Conservation (phyloP, 106 monocot genomes). For the Apostasia shenzhenica region DNA sequence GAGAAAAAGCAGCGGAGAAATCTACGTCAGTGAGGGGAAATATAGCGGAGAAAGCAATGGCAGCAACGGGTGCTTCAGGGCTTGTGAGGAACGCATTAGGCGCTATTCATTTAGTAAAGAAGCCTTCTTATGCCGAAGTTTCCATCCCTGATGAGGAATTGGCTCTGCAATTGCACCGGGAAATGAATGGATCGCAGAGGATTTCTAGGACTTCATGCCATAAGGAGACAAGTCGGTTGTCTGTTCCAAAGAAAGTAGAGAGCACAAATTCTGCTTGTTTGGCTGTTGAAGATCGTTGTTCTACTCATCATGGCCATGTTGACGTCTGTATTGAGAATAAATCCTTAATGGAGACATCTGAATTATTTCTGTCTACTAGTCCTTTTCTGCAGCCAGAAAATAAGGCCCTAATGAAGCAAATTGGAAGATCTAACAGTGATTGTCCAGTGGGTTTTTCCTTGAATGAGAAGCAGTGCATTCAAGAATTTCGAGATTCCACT, state of each 20-base stretch:
- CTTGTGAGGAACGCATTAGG: neutral
- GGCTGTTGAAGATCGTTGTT: neutral
- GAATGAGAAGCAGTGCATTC: neutral
- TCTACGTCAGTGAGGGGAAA: conserved; percentile 5
- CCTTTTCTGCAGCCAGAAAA: neutral
- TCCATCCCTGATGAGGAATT: conserved; percentile 34
- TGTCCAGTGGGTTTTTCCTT: neutral
- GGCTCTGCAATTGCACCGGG: conserved; percentile 45
- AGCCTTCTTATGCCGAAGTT: neutral
- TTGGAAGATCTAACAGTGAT: neutral
- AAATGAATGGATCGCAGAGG: conserved; percentile 61
- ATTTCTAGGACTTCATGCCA: conserved; percentile 21
- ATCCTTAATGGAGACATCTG: neutral
- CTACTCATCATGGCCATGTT: neutral
- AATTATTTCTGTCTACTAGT: neutral
- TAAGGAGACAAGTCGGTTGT: neutral
- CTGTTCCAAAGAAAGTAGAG: neutral
- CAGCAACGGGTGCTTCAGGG: neutral
- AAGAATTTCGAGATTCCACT: neutral
- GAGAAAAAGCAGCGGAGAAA: conserved; percentile 31
- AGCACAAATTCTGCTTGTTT: neutral
- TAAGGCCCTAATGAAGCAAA: neutral
- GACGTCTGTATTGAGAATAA: neutral
- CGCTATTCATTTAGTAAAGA: neutral
- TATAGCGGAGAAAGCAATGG: conserved; percentile 18